Evolutionary conservation across 768 basidiomycete species (phyloP).

Genomic region (Harrya chromipes): DNA sequence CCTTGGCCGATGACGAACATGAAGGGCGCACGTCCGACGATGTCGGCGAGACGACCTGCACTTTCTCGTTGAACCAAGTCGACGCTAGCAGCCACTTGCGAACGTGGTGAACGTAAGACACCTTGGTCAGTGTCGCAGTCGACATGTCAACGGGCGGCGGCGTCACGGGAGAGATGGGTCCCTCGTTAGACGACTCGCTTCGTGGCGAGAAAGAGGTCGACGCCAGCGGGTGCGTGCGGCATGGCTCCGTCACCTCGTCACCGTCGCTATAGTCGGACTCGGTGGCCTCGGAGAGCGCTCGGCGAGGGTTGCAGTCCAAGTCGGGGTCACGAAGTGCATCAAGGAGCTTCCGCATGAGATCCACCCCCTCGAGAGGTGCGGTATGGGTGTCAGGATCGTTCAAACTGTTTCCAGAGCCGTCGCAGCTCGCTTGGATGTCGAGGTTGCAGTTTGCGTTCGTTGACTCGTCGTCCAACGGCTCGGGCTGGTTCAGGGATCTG

Average conservation of each 20-base stretch:
- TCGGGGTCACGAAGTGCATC: conserved; percentile 8
- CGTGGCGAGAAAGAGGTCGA: background rate
- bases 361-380: background rate
- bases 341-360: conserved; percentile 12
- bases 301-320: conserved; percentile 7
- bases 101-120: background rate
- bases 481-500: background rate
- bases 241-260: background rate
- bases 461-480: background rate
- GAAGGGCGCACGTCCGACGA: background rate
- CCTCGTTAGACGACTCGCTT: background rate
- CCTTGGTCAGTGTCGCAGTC: background rate
- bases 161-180: conserved; percentile 3
- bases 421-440: background rate
- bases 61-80: background rate
- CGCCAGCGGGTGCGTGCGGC: background rate
- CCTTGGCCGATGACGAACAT: conserved; percentile 3
- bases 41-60: background rate
- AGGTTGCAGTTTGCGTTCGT: background rate
- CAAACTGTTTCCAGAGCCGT: background rate
- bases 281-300: conserved; percentile 1
- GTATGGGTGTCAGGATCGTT: background rate
- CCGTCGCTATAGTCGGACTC: background rate
- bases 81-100: background rate
- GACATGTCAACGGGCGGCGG: background rate